Base-by-base conservation (phyloP, 2,329 filamentous ascomycete genomes). In the Hysterium pulicare region DNA sequence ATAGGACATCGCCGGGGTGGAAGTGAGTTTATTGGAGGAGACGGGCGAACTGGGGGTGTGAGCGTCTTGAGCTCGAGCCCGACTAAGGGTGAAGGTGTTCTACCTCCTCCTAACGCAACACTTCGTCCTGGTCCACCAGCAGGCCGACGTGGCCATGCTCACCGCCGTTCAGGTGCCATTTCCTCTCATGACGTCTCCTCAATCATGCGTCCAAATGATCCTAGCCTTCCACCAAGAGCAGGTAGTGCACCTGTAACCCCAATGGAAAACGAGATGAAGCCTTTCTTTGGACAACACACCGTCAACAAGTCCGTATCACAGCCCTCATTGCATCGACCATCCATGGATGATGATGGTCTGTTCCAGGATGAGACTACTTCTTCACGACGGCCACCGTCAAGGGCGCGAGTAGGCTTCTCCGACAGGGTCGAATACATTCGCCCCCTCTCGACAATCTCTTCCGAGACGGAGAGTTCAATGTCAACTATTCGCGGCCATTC, bases 1-100 rank as follows among this genome's bases (percentile, higher is more conserved):
- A 69, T 71, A 23, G 62, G 62, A 40, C 86, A 90, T 60, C 78
- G 84, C 55, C 80, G 90, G 57, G 86, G 86, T 41, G 86, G 83
- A 21, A 95, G 90, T 62, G 90, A 95, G 62, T 90, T 94, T 57
- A 86, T 94, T 35, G 88, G 88, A 28, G 87, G 86, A 6, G 85
- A 84, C 54, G 69, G 69, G 33, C 69, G 71, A 55, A 50, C 66
- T 55, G 70, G 73, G 57, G 59, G 68, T 69, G 77, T 51, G 72
- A 81, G 54, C 66, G 75, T 67, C 70, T 74, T 87, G 69, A 86
- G 81, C 64, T 79, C 80, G 10, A 89, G 83, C 55, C 83, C 85
- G 21, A 85, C 82, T 9, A 87, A 83, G 41, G 76, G 73, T 45
- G 80, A 81, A 5, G 77, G 78, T 50, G 65, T 75, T 6, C 75